Conservation (phyloP, 2,329 filamentous ascomycete genomes). For the Periconia sp. region DNA sequence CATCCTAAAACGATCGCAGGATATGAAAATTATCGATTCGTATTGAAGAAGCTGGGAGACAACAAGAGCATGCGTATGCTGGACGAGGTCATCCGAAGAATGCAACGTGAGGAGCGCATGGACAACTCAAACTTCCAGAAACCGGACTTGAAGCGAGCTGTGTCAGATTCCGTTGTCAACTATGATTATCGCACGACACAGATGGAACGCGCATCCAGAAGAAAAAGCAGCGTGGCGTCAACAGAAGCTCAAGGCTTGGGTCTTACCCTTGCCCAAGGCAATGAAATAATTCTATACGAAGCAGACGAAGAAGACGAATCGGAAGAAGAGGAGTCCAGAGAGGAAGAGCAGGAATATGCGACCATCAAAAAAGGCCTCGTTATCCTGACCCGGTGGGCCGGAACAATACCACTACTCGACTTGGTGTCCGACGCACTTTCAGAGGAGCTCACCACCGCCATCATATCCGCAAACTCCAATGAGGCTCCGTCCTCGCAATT, state of each 20-base stretch:
- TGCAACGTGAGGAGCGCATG: slow-evolving; percentile 2
- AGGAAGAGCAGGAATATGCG: slow-evolving; percentile 5
- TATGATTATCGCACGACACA: slow-evolving; percentile 5
- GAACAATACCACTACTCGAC: slow-evolving; percentile 7
- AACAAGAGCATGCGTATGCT: slow-evolving; percentile 2
- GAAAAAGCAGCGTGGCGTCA: neutral
- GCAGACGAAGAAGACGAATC: neutral
- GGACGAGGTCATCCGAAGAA: slow-evolving; percentile 3
- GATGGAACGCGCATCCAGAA: neutral
- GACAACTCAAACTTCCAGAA: neutral
- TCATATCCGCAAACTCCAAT: neutral
- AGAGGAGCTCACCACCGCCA: neutral
- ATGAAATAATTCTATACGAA: neutral
- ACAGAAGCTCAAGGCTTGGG: slow-evolving; percentile 1
- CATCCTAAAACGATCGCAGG: slow-evolving; percentile 9
- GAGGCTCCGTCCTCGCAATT: neutral
- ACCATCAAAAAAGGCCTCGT: slow-evolving; percentile 6
- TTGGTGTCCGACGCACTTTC: neutral
- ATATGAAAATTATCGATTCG: slow-evolving; percentile 4
- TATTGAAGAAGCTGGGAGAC: slow-evolving; percentile 4
- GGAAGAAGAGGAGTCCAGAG: neutral
- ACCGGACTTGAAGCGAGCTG: neutral
- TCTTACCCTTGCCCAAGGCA: slow-evolving; percentile 1
- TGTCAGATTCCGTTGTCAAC: slow-evolving; percentile 7
- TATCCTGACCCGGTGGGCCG: slow-evolving; percentile 4